These are phyloP conservation scores for Aspergillus costaricaensis DNA, from an alignment of 2,329 filamentous ascomycete species.

Conservation along the genomic window DNA sequence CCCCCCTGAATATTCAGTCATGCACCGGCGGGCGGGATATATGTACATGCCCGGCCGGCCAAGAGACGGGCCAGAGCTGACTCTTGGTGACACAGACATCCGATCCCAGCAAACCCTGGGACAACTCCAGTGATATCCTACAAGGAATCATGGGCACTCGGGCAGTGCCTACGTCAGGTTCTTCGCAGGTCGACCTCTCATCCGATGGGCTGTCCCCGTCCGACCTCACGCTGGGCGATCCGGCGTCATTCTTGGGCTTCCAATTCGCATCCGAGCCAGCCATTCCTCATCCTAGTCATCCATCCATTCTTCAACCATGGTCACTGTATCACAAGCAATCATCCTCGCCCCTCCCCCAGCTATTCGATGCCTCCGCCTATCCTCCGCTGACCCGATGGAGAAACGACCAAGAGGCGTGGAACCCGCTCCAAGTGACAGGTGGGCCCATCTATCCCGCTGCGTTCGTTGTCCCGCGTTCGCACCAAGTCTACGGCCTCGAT, in stretches of 20 bases:
- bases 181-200: constrained; percentile 17
- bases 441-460: constrained; percentile 20
- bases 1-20: not conserved
- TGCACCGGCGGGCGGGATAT: not conserved
- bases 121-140: constrained; percentile 31
- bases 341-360: constrained; percentile 21
- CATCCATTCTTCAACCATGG: constrained; percentile 26
- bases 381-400: constrained; percentile 20
- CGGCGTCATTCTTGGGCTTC: constrained; percentile 29
- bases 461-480: constrained; percentile 22
- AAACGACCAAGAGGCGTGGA: constrained; percentile 36
- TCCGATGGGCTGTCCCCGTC: constrained; percentile 16
- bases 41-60: not conserved
- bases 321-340: constrained; percentile 15
- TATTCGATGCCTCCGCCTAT: constrained; percentile 27
- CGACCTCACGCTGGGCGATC: constrained; percentile 23
- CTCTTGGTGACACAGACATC: constrained; percentile 15
- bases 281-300: constrained; percentile 22
- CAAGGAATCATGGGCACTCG: constrained; percentile 34
- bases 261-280: constrained; percentile 28
- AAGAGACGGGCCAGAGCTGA: not conserved
- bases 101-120: constrained; percentile 22
- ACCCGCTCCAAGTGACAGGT: constrained; percentile 34
- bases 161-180: constrained; percentile 13
- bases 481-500: constrained; percentile 25